Conservation (phyloP, 257 asterid genomes). For the Scutellaria minor region DNA sequence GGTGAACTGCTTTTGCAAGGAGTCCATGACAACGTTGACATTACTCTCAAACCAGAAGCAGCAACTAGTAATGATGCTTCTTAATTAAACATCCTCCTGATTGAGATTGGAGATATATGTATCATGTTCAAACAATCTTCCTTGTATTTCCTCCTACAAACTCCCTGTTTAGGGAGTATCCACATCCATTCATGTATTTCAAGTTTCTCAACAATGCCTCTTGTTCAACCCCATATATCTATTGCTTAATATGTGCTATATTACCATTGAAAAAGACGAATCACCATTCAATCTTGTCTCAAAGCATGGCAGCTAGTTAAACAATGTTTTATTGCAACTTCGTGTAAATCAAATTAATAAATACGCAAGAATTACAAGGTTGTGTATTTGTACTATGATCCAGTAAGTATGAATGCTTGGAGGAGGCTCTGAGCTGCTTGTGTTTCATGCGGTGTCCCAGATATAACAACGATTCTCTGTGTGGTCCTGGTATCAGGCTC, state of each 20-base stretch:
- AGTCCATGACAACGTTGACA: constrained; percentile 91
- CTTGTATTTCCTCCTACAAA: no score
- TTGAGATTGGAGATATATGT: no score
- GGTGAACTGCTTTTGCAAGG: constrained; percentile 96
- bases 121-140: no score
- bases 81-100: background rate
- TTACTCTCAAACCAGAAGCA: constrained; percentile 69
- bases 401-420: constrained; percentile 68
- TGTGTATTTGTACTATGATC: constrained; percentile 32
- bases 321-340: no score
- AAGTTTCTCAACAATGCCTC: no score
- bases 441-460: constrained; percentile 75
- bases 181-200: background rate
- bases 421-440: constrained; percentile 87
- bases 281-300: background rate
- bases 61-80: constrained; percentile 35
- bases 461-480: constrained; percentile 55
- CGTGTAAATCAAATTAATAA: background rate
- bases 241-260: no score
- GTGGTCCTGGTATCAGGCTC: constrained; percentile 63
- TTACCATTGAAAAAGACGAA: background rate
- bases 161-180: no score
- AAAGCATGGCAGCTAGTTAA: background rate
- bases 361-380: background rate
- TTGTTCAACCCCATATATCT: no score